A percentile compares a stretch with the other conserved stretches of the same genome.
phyloP scores from a whole-genome alignment of 331 rosid species.

The Arachis monticola region DNA sequence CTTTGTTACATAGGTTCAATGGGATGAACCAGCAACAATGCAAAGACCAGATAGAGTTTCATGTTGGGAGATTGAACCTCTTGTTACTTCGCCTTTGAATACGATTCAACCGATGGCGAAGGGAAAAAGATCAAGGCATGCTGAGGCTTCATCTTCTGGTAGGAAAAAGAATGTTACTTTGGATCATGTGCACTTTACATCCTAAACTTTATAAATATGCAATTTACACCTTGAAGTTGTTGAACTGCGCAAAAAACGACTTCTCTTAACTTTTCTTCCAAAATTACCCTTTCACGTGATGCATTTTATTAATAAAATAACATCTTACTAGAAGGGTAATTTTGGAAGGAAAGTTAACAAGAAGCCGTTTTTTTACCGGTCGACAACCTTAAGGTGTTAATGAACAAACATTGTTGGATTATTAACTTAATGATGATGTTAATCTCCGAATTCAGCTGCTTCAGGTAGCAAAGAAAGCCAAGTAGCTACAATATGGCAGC shows the following conservation, averaged over 20 bases:
- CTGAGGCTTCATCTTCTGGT: conserved; percentile 69
- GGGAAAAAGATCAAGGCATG: conserved; percentile 68
- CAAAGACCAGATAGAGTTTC: conserved; percentile 92
- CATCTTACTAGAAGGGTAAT: too few relatives aligned
- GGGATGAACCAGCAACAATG: conserved; percentile 87
- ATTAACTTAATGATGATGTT: conserved; percentile 43
- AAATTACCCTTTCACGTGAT: too few relatives aligned
- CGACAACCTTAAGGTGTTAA: too few relatives aligned
- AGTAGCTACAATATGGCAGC: conserved; percentile 52
- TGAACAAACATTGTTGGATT: too few relatives aligned
- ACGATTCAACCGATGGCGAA: conserved; percentile 53
- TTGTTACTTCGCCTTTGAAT: conserved; percentile 56
- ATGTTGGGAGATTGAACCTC: conserved; percentile 87
- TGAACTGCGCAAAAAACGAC: neutral
- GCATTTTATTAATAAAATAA: too few relatives aligned
- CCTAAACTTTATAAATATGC: too few relatives aligned
- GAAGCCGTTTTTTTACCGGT: too few relatives aligned
- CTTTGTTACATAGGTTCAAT: conserved; percentile 61
- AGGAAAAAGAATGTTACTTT: conserved; percentile 8
- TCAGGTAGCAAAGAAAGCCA: conserved; percentile 57
- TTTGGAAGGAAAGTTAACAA: too few relatives aligned
- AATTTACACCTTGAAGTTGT: neutral
- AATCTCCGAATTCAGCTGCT: conserved; percentile 49
- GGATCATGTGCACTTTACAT: too few relatives aligned
- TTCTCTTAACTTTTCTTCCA: too few relatives aligned